phyloP scores from a whole-genome alignment of 1,284 basidiomycete species.

The Ganoderma resinaceum region DNA sequence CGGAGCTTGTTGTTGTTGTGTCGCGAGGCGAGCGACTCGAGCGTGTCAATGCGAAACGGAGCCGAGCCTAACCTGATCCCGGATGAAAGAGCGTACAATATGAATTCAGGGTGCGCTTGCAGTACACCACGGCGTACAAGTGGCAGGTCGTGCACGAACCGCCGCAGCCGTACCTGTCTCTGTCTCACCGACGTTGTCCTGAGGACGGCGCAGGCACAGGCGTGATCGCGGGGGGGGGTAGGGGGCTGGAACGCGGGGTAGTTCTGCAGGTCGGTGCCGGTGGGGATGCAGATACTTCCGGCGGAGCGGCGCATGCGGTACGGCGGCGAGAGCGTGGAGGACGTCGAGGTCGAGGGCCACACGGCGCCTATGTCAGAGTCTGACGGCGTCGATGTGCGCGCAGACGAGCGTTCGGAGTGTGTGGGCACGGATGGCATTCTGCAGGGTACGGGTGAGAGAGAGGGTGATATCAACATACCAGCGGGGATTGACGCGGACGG shows the following conservation, averaged over 20 bases:
- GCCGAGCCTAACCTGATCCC: too few species aligned
- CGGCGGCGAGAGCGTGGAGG: slow-evolving; percentile 5
- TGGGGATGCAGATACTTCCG: not conserved
- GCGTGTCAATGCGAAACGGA: too few species aligned
- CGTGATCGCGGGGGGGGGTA: not conserved
- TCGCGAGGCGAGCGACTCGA: too few species aligned
- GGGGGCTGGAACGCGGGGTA: not conserved
- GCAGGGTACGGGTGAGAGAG: not conserved
- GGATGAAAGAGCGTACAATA: too few species aligned
- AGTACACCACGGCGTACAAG: too few species aligned
- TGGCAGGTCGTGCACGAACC: too few species aligned
- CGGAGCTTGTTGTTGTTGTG: too few species aligned
- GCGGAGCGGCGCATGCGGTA: slow-evolving; percentile 3
- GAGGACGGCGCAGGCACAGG: not conserved
- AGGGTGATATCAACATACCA: not conserved
- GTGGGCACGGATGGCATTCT: not conserved
- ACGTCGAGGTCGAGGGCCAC: not conserved
- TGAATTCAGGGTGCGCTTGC: too few species aligned
- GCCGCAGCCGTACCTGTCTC: too few species aligned
- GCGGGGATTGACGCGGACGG: too few species aligned
- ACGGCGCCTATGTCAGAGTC: not conserved
- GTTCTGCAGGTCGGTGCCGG: too few species aligned
- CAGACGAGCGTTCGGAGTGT: not conserved
- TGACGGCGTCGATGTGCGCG: not conserved
- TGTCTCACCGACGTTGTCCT: too few species aligned